These are phyloP conservation scores for Meyerozyma guilliermondii DNA, from an alignment of 1,139 yeast species.

Conservation along the genomic window DNA sequence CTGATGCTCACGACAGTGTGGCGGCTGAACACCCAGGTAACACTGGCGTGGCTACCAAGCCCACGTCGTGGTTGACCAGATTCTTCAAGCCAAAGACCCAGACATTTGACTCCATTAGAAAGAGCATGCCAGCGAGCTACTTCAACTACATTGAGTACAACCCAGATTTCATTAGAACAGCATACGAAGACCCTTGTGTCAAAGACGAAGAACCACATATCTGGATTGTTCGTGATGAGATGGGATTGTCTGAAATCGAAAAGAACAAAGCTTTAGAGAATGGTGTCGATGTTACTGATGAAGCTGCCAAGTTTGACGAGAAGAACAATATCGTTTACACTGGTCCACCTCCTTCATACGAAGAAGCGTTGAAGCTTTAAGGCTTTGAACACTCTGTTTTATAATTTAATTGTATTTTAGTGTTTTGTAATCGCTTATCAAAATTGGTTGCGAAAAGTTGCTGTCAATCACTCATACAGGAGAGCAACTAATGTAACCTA, in stretches of 20 bases:
- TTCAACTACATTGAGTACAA: conserved; percentile 42
- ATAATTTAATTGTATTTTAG: background rate
- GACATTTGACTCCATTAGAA: conserved; percentile 35
- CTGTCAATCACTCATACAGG: background rate
- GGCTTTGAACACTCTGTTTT: background rate
- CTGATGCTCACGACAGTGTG: conserved; percentile 3
- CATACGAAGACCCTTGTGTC: conserved; percentile 66
- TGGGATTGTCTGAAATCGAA: conserved; percentile 64
- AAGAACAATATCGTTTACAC: conserved; percentile 49
- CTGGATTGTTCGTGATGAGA: conserved; percentile 66
- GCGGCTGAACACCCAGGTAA: conserved; percentile 1
- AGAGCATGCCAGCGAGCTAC: conserved; percentile 34
- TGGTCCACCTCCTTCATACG: conserved; percentile 62
- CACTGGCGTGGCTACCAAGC: conserved; percentile 7
- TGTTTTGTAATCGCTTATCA: conserved; percentile 1
- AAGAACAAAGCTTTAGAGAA: conserved; percentile 53
- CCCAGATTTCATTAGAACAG: conserved; percentile 39
- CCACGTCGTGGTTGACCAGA: conserved; percentile 26
- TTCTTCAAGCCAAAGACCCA: conserved; percentile 38
- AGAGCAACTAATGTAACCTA: background rate
- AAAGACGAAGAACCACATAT: conserved; percentile 56
- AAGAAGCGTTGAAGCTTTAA: conserved; percentile 37
- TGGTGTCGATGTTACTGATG: conserved; percentile 55
- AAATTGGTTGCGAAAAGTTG: background rate
- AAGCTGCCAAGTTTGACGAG: conserved; percentile 49